Evolutionary conservation across 257 asterid species (phyloP).

Genomic region (Solanum virginianum): DNA sequence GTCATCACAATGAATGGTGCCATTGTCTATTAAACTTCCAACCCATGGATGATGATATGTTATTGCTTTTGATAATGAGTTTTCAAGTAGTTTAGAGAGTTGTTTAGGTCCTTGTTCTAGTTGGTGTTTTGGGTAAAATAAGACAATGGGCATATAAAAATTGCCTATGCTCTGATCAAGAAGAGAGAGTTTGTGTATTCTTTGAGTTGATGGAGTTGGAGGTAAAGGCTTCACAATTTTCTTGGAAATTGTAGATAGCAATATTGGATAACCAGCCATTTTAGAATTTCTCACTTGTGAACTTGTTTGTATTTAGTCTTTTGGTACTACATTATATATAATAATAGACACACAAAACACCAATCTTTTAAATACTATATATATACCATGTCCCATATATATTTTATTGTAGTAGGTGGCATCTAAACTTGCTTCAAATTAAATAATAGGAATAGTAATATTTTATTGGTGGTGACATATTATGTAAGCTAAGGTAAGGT

Average conservation of each 20-base stretch:
- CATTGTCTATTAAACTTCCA: neutral
- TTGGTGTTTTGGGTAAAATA: neutral
- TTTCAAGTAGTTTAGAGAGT: neutral
- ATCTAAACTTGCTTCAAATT: too few relatives aligned
- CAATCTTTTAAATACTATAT: neutral
- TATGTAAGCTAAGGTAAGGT: too few relatives aligned
- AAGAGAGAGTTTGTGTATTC: neutral
- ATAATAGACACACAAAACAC: neutral
- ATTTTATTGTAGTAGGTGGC: too few relatives aligned
- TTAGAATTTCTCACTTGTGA: neutral
- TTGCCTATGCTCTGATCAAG: neutral
- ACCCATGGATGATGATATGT: neutral
- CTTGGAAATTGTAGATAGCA: neutral
- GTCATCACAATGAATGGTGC: neutral
- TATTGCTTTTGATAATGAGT: neutral
- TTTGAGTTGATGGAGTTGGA: neutral
- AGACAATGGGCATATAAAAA: neutral
- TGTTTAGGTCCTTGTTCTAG: neutral
- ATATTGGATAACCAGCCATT: neutral
- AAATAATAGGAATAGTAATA: too few relatives aligned
- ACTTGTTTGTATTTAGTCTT: neutral
- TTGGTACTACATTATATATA: neutral
- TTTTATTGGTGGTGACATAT: too few relatives aligned
- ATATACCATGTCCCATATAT: too few relatives aligned
- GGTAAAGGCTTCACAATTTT: neutral